Evolutionary conservation across 768 basidiomycete genomes (phyloP).

Genomic region (Collybia sp.): DNA sequence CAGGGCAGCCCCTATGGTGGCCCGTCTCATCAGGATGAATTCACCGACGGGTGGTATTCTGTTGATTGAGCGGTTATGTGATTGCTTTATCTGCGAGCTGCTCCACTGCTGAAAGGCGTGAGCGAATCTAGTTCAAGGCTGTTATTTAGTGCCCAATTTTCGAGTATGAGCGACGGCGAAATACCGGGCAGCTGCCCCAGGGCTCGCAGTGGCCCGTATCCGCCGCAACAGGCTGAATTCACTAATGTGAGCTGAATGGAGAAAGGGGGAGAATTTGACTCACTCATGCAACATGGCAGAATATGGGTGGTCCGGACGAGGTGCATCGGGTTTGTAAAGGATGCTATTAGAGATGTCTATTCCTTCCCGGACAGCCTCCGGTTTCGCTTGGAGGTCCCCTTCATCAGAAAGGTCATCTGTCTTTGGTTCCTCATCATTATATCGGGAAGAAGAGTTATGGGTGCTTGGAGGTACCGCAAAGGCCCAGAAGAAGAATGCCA

Average conservation of each 20-base stretch:
- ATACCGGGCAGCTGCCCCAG: no score
- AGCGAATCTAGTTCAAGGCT: constrained; percentile 7
- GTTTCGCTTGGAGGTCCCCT: constrained; percentile 14
- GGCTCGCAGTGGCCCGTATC: no score
- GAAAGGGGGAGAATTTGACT: no score
- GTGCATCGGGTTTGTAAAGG: neutral
- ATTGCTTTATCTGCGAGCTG: constrained; percentile 8
- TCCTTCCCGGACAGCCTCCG: constrained; percentile 13
- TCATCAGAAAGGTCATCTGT: constrained; percentile 21
- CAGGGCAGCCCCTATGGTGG: constrained; percentile 11
- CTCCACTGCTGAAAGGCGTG: constrained; percentile 9
- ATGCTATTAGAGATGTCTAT: constrained; percentile 10
- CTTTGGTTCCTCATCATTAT: constrained; percentile 1
- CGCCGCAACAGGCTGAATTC: no score
- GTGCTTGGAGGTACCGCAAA: constrained; percentile 13
- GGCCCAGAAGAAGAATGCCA: constrained; percentile 20
- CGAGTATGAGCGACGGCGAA: no score
- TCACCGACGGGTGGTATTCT: constrained; percentile 10
- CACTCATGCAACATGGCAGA: no score
- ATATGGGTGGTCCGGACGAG: no score
- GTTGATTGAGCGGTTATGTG: neutral
- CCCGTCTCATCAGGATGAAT: constrained; percentile 12
- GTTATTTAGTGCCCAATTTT: no score
- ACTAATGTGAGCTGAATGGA: no score
- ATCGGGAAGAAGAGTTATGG: neutral